Base-by-base conservation (phyloP, 2,329 filamentous ascomycete genomes). In the Ceratocystiopsis brevicomis region DNA sequence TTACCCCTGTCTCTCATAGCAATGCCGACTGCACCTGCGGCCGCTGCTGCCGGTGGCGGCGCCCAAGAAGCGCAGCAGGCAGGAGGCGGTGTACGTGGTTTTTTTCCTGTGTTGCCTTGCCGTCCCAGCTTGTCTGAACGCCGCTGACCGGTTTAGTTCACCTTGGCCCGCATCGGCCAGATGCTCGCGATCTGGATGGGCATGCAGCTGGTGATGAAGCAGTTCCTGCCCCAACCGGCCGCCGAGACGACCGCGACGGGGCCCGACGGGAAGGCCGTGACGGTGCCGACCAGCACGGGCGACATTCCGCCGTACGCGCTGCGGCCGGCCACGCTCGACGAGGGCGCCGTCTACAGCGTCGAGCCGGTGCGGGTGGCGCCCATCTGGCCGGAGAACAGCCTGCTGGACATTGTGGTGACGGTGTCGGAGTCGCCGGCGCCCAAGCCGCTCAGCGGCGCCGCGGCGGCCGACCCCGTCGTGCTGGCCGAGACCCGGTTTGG, bases 361-460 rank as follows among this genome's bases (percentile, higher is more conserved):
- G 61, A 84, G 16, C 85, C 86, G 1, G 69, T 78, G 50, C 71
- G 69, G 45, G 68, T 95, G 48, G 81, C 81, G 35, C 87, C 90
- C 18, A 85, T 96, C 54, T 98, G 90, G 90, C 76, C 83, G 3
- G 64, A 71, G 40, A 76, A 90, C 56, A 82, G 76, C 53, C 65
- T 73, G 47, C 61, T 98, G 51, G 90, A 98, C 59, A 75, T 98
- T 52, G 68, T 74, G 51, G 73, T 98, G 56, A 90, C 88, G 52
- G 72, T 96, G 44, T 88, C 86, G 40, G 73, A 82, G 13, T 81
- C 79, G 11, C 69, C 81, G 50, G 70, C 73, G 33, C 73, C 84
- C 47, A 74, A 73, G 14, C 70, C 79, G 18, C 67, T 94, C 4
- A 4, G 6, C 51, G 71, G 72, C 49, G 66, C 73, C 40, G 68